Evolutionary conservation across 2,329 filamentous ascomycete genomes (phyloP).

Genomic region (Sporothrix variecibatus): DNA sequence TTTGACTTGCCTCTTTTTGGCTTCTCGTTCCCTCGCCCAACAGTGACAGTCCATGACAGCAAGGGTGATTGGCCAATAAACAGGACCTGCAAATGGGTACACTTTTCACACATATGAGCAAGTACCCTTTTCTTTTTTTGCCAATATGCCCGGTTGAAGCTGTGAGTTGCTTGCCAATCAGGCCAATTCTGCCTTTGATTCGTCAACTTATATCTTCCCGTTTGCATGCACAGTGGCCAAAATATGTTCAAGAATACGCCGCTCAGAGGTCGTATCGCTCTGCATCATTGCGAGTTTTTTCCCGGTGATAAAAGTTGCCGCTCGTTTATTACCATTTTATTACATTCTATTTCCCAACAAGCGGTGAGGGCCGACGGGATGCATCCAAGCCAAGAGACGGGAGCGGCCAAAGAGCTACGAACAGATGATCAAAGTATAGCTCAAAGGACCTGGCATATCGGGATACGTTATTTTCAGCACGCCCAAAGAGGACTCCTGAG

Average conservation of each 20-base stretch:
- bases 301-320: not conserved
- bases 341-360: not conserved
- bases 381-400: not conserved
- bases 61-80: not conserved
- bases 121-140: not conserved
- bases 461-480: not conserved
- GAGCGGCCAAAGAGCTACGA: not conserved
- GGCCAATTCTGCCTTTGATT: not conserved
- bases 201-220: not conserved
- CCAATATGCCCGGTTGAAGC: conserved; percentile 10
- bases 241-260: not conserved
- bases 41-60: not conserved
- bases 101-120: not conserved
- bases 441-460: not conserved
- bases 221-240: not conserved
- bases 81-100: not conserved
- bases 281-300: not conserved
- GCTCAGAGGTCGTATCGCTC: not conserved
- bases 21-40: not conserved
- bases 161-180: not conserved
- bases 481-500: no score
- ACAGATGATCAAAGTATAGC: not conserved
- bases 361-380: not conserved
- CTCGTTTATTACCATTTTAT: not conserved
- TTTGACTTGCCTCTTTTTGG: not conserved